These are phyloP conservation scores for Naumovozyma dairenensis DNA, from an alignment of 805 yeast genomes.

Conservation along the genomic window DNA sequence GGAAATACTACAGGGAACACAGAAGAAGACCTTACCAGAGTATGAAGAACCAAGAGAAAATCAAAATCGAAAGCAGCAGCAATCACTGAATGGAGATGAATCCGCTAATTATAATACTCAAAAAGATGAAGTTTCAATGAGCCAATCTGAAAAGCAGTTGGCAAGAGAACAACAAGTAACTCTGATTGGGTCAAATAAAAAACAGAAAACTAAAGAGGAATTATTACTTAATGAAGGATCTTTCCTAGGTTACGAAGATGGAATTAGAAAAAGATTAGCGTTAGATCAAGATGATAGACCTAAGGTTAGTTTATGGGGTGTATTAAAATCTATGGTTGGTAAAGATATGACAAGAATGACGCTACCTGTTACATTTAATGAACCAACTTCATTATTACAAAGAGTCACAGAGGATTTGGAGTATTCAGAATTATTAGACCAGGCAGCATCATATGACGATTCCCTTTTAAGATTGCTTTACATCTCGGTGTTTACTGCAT, in stretches of 20 bases:
- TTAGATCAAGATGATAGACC: constrained; percentile 84
- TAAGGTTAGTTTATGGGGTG: constrained; percentile 83
- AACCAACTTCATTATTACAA: constrained; percentile 85
- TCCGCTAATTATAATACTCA: no score
- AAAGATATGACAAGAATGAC: constrained; percentile 96
- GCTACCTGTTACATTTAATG: constrained; percentile 93
- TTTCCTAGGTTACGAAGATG: constrained; percentile 75
- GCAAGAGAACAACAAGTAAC: no score
- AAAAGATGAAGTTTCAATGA: no score
- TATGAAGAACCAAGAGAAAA: no score
- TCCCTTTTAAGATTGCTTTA: constrained; percentile 76
- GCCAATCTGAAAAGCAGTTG: no score
- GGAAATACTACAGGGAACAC: no score
- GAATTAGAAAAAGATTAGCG: constrained; percentile 56
- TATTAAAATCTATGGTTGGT: constrained; percentile 86
- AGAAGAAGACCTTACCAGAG: no score
- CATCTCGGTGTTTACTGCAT: constrained; percentile 87
- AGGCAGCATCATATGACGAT: constrained; percentile 64
- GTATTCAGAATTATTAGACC: constrained; percentile 65
- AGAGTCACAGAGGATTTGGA: constrained; percentile 94
- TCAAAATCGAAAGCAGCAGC: no score
- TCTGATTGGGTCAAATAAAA: no score
- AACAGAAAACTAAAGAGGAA: constrained; percentile 22
- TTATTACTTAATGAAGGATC: constrained; percentile 34
- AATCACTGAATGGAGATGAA: no score